Evolutionary conservation across 2,329 filamentous ascomycete species (phyloP).

Genomic region (Colletotrichum sojae): DNA sequence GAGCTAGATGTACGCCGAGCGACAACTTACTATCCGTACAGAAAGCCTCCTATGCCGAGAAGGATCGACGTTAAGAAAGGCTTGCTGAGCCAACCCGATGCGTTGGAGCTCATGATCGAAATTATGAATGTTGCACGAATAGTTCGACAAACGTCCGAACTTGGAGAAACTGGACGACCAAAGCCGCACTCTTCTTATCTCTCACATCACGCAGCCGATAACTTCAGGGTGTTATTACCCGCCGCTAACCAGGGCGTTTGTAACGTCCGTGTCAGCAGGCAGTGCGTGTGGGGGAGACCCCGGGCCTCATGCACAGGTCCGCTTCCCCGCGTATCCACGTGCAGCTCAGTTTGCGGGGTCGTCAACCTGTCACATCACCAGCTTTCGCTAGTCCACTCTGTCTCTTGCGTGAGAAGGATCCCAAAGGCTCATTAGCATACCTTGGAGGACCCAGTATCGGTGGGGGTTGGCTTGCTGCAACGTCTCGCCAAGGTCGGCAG

Average conservation of each 20-base stretch:
- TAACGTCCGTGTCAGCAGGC: constrained; percentile 21
- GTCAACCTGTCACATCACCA: not conserved
- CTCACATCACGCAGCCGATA: not conserved
- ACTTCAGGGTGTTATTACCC: constrained; percentile 24
- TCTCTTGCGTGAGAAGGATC: not conserved
- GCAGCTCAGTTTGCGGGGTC: constrained; percentile 17
- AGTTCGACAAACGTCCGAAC: not conserved
- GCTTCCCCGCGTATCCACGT: constrained; percentile 31
- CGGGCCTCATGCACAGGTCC: not conserved
- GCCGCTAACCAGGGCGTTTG: constrained; percentile 10
- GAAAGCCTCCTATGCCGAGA: constrained; percentile 56
- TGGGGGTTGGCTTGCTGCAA: constrained; percentile 34
- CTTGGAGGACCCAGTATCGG: not conserved
- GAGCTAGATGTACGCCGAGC: not conserved
- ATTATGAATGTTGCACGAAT: not conserved
- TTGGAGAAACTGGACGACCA: not conserved
- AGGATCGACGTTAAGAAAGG: constrained; percentile 56
- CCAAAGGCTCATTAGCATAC: not conserved
- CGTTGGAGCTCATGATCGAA: constrained; percentile 30
- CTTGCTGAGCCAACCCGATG: constrained; percentile 51
- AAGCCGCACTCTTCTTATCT: not conserved
- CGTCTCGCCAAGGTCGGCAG: constrained; percentile 42
- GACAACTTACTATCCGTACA: constrained; percentile 54
- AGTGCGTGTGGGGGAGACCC: constrained; percentile 15
- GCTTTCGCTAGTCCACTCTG: not conserved